Percentiles rank a stretch among this genome's conserved stretches.
Conservation (phyloP, 2,329 filamentous ascomycete genomes). For the Monosporascus sp. region DNA sequence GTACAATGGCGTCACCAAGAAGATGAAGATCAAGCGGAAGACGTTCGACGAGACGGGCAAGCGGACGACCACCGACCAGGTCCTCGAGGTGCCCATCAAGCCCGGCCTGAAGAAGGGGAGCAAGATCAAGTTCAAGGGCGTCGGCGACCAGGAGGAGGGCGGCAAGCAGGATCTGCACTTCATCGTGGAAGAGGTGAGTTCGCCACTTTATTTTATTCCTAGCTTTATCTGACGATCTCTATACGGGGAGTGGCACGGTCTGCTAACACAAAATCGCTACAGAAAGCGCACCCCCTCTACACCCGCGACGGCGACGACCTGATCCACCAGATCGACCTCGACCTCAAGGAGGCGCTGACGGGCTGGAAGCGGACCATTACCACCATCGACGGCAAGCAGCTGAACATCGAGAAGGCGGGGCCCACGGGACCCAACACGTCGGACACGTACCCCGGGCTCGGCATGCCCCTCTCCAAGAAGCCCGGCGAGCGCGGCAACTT, state of each 20-base stretch:
- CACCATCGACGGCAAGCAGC: slow-evolving; percentile 87
- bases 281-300: slow-evolving; percentile 86
- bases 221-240: too few species aligned
- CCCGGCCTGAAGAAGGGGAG: slow-evolving; percentile 92
- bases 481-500: slow-evolving; percentile 81
- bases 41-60: slow-evolving; percentile 84
- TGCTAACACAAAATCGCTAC: slow-evolving; percentile 25
- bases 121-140: slow-evolving; percentile 96
- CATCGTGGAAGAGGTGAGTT: slow-evolving; percentile 81
- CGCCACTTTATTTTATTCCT: too few species aligned
- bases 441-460: slow-evolving; percentile 77
- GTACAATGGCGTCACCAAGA: slow-evolving; percentile 83
- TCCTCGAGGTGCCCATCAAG: slow-evolving; percentile 93
- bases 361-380: slow-evolving; percentile 89
- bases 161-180: slow-evolving; percentile 95
- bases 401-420: slow-evolving; percentile 73
- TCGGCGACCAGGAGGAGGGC: slow-evolving; percentile 96
- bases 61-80: slow-evolving; percentile 79
- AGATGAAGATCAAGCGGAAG: slow-evolving; percentile 98
- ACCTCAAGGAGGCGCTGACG: slow-evolving; percentile 88
- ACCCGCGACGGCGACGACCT: slow-evolving; percentile 86
- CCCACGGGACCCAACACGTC: slow-evolving; percentile 81
- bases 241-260: background rate
- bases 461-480: slow-evolving; percentile 94
- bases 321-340: slow-evolving; percentile 70